A percentile compares a stretch with the other conserved stretches of the same genome.
phyloP scores from a whole-genome alignment of 305 asterid species.

The Lippia alba region DNA sequence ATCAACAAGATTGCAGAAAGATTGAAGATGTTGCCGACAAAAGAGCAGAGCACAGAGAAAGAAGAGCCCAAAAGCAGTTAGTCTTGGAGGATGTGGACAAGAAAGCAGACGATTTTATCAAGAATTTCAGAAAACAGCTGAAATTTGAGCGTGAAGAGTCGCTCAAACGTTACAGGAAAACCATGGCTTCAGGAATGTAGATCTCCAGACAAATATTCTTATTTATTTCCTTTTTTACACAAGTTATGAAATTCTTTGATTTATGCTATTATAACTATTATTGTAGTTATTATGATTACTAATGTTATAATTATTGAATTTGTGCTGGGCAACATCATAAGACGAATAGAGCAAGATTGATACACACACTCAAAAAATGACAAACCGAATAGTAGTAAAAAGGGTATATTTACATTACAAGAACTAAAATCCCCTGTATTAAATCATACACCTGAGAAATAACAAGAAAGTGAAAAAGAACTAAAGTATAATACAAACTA shows the following conservation, averaged over 20 bases:
- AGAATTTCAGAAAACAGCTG: slow-evolving; percentile 29
- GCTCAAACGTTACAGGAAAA: slow-evolving; percentile 11
- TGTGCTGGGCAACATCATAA: no score
- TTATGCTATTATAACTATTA: no score
- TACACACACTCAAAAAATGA: background rate
- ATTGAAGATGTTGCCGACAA: background rate
- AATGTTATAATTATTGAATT: no score
- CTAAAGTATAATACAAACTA: slow-evolving; percentile 29
- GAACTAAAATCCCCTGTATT: background rate
- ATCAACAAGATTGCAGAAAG: slow-evolving; percentile 8
- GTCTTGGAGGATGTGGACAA: slow-evolving; percentile 28
- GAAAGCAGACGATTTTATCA: slow-evolving; percentile 31
- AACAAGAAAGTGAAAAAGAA: background rate
- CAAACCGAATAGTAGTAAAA: slow-evolving; percentile 1
- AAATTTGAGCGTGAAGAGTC: slow-evolving; percentile 25
- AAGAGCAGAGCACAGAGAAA: background rate
- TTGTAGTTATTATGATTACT: no score
- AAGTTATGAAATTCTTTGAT: no score
- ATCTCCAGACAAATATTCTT: background rate
- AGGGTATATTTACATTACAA: slow-evolving; percentile 20
- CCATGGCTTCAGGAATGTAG: background rate
- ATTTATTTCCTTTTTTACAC: no score
- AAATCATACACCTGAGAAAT: background rate
- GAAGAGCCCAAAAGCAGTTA: background rate
- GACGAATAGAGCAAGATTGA: no score